Evolutionary conservation across 106 monocot species (phyloP).

Genomic region (Ottelia alismoides): DNA sequence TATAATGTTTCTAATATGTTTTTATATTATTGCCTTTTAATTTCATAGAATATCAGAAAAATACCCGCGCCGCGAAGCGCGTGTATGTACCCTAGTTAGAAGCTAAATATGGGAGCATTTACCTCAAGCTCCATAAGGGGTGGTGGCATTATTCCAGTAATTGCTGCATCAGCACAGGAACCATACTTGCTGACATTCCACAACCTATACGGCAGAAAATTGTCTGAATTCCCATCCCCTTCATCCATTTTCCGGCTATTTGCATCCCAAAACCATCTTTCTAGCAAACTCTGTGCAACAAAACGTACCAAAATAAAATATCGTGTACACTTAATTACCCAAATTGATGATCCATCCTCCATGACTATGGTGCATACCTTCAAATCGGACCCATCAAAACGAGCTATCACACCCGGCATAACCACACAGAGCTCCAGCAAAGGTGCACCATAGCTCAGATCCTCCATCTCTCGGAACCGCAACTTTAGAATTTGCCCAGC

Average conservation of each 20-base stretch:
- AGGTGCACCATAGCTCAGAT: slow-evolving; percentile 11
- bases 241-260: slow-evolving; percentile 18
- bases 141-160: slow-evolving; percentile 85
- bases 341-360: no score
- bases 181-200: slow-evolving; percentile 85
- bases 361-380: slow-evolving; percentile 38
- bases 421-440: slow-evolving; percentile 70
- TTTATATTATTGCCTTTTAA: no score
- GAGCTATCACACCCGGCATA: slow-evolving; percentile 56
- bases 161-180: slow-evolving; percentile 77
- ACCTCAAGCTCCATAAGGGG: slow-evolving; percentile 96
- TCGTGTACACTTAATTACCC: no score
- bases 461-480: slow-evolving; percentile 42
- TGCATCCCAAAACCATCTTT: slow-evolving; percentile 46
- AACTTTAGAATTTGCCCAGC: slow-evolving; percentile 41
- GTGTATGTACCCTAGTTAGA: no score
- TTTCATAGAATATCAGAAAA: no score
- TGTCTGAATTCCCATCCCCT: slow-evolving; percentile 28
- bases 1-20: no score
- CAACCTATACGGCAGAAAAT: slow-evolving; percentile 50
- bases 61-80: no score
- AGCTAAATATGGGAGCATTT: slow-evolving; percentile 1
- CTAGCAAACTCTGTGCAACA: no score
- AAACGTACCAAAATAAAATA: no score
- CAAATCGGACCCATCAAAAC: slow-evolving; percentile 76